Percentiles rank a stretch among this genome's conserved stretches.
These are phyloP conservation scores for Hymenoscyphus repandus DNA, from an alignment of 2,329 filamentous ascomycete genomes.

Conservation along the genomic window DNA sequence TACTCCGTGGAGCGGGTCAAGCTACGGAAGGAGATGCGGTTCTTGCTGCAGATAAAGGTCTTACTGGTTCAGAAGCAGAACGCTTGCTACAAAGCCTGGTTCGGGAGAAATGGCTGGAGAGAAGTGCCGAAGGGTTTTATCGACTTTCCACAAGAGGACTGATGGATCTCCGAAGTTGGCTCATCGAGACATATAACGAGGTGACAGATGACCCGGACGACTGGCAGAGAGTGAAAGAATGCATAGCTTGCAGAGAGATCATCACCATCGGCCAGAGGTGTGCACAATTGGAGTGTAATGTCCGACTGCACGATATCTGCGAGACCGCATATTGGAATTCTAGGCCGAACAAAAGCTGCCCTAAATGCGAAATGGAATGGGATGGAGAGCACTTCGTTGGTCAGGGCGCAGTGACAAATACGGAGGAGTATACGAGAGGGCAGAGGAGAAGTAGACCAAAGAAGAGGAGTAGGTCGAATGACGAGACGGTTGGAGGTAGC, in stretches of 20 bases:
- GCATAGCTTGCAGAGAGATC: slow-evolving; percentile 83
- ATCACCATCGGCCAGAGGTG: slow-evolving; percentile 82
- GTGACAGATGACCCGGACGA: slow-evolving; percentile 51
- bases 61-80: slow-evolving; percentile 77
- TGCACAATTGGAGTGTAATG: slow-evolving; percentile 57
- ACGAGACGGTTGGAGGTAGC: slow-evolving; percentile 12
- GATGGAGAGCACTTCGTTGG: slow-evolving; percentile 31
- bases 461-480: slow-evolving; percentile 11
- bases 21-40: slow-evolving; percentile 29
- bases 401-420: slow-evolving; percentile 29
- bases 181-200: slow-evolving; percentile 88
- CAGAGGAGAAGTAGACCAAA: slow-evolving; percentile 27
- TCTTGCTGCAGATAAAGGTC: slow-evolving; percentile 42
- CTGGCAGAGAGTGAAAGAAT: slow-evolving; percentile 76
- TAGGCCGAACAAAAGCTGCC: slow-evolving; percentile 52
- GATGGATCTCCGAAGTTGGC: slow-evolving; percentile 79
- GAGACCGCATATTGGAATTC: slow-evolving; percentile 67
- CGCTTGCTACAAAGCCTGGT: slow-evolving; percentile 63
- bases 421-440: slow-evolving; percentile 28
- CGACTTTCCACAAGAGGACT: slow-evolving; percentile 70
- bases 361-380: slow-evolving; percentile 52
- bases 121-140: slow-evolving; percentile 67
- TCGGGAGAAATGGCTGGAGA: slow-evolving; percentile 79
- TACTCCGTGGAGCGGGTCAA: slow-evolving; percentile 46
- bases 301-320: slow-evolving; percentile 74